Evolutionary conservation across 202 grass and related monocot species (phyloP), one percentile per base, ranked within the genome.

Genomic region (Setaria viridis): DNA sequence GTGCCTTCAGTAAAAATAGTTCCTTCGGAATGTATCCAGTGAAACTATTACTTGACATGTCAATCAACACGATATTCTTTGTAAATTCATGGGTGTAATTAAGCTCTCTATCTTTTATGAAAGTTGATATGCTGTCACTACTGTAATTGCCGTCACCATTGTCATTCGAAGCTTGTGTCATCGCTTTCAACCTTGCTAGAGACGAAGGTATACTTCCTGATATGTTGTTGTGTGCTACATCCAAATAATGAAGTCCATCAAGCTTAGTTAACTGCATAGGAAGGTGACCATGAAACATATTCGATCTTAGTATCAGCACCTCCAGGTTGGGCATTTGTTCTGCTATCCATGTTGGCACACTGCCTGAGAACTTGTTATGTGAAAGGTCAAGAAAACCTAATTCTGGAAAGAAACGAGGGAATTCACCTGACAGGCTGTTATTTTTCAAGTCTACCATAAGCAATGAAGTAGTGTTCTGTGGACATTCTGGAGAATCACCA

Each of bases 261-360:
- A 90, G 59, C 10, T 16, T 68, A 1, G 68, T 33, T n/a, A 88
- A 29, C 42, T 86, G 45, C 5, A 14, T 34, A 29, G 70, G 85
- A 60, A 94, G 74, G 62, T 76, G 39, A 1, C 85, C 93, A 2
- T n/a, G 20, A 79, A 94, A 88, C 82, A 72, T 81, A 57, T 92
- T 84, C 0, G 82, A 72, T 30, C 80, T 66, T 50, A 94, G 56
- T 29, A 72, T 77, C 13, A 91, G 19, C 20, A 89, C 74, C 16
- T 50, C 32, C 21, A 91, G 46, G 14, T 0, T 0, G 2, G 83
- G 69, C 49, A 91, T 71, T 29, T 77, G 45, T 11, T 67, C 16
- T 19, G 62, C 57, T 58, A 94, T 62, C 84, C 70, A 79, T 63
- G 49, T 62, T 74, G 89, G 89, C 55, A 94, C 16, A 58, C 20